Evolutionary conservation across 345 rosid genomes (phyloP), one percentile per base, ranked within the genome.

Genomic region (Streptanthus diversifolius): DNA sequence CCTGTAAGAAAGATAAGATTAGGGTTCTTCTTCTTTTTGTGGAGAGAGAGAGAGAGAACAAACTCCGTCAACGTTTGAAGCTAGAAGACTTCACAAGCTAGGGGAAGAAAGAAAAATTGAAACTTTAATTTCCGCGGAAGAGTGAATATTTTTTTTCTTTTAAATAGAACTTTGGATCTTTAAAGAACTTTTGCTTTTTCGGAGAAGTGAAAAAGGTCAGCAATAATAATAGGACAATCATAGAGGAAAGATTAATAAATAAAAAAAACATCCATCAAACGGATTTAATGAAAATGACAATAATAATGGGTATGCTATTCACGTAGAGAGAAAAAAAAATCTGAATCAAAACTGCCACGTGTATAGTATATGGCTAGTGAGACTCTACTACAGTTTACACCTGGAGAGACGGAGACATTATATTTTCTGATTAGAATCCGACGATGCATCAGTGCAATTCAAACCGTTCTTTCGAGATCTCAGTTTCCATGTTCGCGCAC

Each of bases 141-240:
- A 71, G 41, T 63, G 5, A 52, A 71, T 41, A 71, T 41, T 53
- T 15, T 22, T 1, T 18, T 10, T 22, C 47, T 35, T 40, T 3
- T 18, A 1, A 56, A 8, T 4, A 1, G 5, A 51, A 52, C 74
- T 69, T 54, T 45, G 9, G 65, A 74, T 74, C 45, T n/a, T n/a
- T n/a, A n/a, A n/a, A 21, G 59, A 40, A 9, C 25, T 72, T 66
- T 65, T 11, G 30, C 0, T 47, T 41, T 12, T 36, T 40, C 8
- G 3, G 24, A 8, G 40, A 45, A 11, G 36, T 12, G 29, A 7
- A 8, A 66, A 66, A 68, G 14, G 56, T 36, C 27, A 54, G 65
- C n/a, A 70, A 76, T 76, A 27, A 76, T 76, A 27, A 76, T 63
- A 44, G 7, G 53, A 19, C 51, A 76, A 63, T 76, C 61, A 76